A percentile compares a stretch with the other conserved stretches of the same genome.
Conservation (phyloP, 441 rosid species). For the Erysimum cheiri region DNA sequence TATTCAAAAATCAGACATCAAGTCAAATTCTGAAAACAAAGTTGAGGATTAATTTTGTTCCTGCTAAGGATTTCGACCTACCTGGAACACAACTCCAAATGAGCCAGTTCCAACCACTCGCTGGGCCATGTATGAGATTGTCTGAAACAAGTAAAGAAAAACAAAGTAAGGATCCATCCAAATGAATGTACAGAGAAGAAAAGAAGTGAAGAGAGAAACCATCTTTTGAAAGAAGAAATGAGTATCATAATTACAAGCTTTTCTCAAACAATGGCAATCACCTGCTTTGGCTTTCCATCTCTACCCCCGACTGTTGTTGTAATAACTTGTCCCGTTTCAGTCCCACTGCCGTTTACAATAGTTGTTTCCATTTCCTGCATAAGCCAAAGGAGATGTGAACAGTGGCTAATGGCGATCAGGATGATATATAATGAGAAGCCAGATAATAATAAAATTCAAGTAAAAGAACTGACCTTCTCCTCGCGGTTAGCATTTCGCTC, state of each 20-base stretch:
- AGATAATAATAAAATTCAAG: neutral
- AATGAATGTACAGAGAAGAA: neutral
- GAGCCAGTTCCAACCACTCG: constrained; percentile 92
- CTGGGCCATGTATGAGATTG: constrained; percentile 89
- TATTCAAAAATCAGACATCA: constrained; percentile 35
- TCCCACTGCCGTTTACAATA: constrained; percentile 72
- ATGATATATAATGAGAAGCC: neutral
- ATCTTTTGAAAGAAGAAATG: constrained; percentile 2
- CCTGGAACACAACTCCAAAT: constrained; percentile 94
- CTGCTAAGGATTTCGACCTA: constrained; percentile 41
- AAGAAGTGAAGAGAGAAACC: constrained; percentile 2
- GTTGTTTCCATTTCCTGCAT: constrained; percentile 70
- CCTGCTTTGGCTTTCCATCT: constrained; percentile 95
- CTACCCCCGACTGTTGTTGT: constrained; percentile 80
- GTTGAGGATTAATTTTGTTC: neutral
- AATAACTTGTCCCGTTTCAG: constrained; percentile 86
- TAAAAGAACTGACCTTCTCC: constrained; percentile 57
- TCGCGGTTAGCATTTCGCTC: constrained; percentile 55
- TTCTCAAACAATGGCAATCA: constrained; percentile 25
- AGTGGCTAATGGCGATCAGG: neutral
- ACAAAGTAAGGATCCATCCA: constrained; percentile 15
- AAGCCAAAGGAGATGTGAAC: constrained; percentile 29
- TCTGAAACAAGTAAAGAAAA: constrained; percentile 52
- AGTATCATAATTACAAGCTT: neutral
- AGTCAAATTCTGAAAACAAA: constrained; percentile 19